Evolutionary conservation across 352 stramenopile species (phyloP).

Genomic region (Phytophthora syringae): DNA sequence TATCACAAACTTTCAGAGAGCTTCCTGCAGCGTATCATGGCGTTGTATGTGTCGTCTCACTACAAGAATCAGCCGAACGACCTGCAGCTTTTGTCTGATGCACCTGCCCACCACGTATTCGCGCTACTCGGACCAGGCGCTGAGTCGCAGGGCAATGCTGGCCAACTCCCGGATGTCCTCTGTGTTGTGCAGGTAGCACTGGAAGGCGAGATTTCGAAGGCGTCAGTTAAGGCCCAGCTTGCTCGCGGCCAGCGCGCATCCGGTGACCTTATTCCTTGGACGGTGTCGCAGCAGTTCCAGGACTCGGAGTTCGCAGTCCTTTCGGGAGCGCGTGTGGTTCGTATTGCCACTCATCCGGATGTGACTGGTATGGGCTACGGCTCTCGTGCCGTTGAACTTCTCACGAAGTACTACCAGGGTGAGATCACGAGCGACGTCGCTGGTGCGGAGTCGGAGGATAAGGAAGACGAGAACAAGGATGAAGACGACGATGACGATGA

Average conservation of each 20-base stretch:
- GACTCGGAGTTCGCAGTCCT: slow-evolving; percentile 98
- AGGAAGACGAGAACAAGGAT: slow-evolving; percentile 39
- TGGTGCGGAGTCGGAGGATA: slow-evolving; percentile 38
- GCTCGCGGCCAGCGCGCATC: slow-evolving; percentile 95
- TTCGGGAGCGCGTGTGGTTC: slow-evolving; percentile 96
- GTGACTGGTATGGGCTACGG: slow-evolving; percentile 98
- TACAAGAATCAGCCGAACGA: slow-evolving; percentile 99
- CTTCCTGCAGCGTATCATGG: slow-evolving; percentile 94
- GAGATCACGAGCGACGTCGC: slow-evolving; percentile 83
- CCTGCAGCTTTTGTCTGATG: slow-evolving; percentile 98
- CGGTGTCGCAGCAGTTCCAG: slow-evolving; percentile 99
- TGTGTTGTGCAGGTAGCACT: slow-evolving; percentile 98
- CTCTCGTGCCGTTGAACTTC: slow-evolving; percentile 94
- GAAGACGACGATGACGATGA: slow-evolving; percentile 42
- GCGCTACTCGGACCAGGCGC: slow-evolving; percentile 96
- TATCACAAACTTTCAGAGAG: slow-evolving; percentile 99
- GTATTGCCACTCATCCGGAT: slow-evolving; percentile 98
- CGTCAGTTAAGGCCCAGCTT: slow-evolving; percentile 96
- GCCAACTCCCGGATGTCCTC: slow-evolving; percentile 97
- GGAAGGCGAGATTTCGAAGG: slow-evolving; percentile 97
- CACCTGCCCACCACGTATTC: slow-evolving; percentile 98
- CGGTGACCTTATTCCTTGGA: slow-evolving; percentile 99
- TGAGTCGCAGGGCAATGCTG: slow-evolving; percentile 89
- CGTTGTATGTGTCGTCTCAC: slow-evolving; percentile 98
- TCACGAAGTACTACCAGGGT: slow-evolving; percentile 98